Base-by-base conservation (phyloP, 768 basidiomycete genomes). In the Goffeauzyma gilvescens region DNA sequence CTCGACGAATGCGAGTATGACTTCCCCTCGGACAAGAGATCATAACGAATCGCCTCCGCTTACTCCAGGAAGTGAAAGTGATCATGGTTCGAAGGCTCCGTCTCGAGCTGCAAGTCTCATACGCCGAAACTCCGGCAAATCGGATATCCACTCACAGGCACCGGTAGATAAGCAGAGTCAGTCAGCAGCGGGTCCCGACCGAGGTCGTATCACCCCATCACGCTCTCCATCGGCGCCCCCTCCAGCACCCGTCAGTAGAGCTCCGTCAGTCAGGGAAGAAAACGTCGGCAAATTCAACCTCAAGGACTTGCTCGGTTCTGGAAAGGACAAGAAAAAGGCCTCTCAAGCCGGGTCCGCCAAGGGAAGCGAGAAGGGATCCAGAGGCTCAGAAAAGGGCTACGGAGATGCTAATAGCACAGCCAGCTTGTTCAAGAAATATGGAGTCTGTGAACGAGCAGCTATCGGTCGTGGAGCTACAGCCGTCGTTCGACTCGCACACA, bases 381-480 rank as follows among this genome's bases (percentile, higher is more conserved):
- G 78, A 75, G 63, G 68, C 64, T 28, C 68, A 62, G 30, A 62
- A 63, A 40, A 65, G 65, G 58, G 71, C 68, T 35, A 68, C 62
- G 74, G 70, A 3, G 75, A 72, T 30, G 50, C 50, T 35, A 34
- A 31, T 9, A 73, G 70, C 45, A 69, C 73, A 9, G 68, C 69
- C 12, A 74, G 71, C 47, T 57, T 80, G 50, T 66, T 80, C 28
- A 77, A 86, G 65, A 96, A 96, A 71, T 98, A 96, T 58, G 93
- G 90, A 24, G 77, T 93, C 10, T 96, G 89, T 64, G 85, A 89
- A 68, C 85, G 84, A 67, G 75, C 86, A 17, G 89, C 90, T 10
- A 93, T 98, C 50, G 90, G 90, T 28, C 93, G 87, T 64, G 90
- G 90, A 15, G 93, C 90, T n/a, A 98, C 93, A 20, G 85, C 83